A percentile compares a stretch with the other conserved stretches of the same genome.
These are phyloP conservation scores for Epichloe sp. DNA, from an alignment of 2,329 filamentous ascomycete species.

Conservation along the genomic window DNA sequence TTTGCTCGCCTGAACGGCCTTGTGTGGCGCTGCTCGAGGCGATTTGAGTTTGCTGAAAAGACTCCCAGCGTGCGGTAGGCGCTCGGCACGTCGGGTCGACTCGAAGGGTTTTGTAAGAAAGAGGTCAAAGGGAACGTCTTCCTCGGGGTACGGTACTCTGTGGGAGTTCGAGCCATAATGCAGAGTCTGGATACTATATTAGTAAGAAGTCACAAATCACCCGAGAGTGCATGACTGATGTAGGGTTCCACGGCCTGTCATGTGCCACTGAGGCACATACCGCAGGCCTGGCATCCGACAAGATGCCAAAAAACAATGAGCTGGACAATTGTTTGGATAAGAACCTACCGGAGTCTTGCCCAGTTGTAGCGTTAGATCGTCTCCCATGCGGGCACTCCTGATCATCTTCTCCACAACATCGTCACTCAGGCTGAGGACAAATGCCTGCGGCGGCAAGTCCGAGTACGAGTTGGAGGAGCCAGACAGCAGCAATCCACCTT, in stretches of 20 bases:
- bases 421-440: conserved; percentile 44
- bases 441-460: conserved; percentile 38
- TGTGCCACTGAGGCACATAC: neutral
- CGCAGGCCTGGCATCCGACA: too few relatives aligned
- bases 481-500: conserved; percentile 43
- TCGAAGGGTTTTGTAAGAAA: conserved; percentile 41
- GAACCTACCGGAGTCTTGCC: conserved; percentile 46
- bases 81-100: conserved; percentile 31
- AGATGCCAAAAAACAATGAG: conserved; percentile 1
- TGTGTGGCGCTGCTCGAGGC: conserved; percentile 7
- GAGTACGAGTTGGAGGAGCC: conserved; percentile 31
- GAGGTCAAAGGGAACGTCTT: conserved; percentile 40
- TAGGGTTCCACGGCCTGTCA: conserved; percentile 6
- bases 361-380: conserved; percentile 42
- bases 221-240: neutral
- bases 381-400: conserved; percentile 41
- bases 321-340: neutral
- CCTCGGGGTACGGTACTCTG: conserved; percentile 29
- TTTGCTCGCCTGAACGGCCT: conserved; percentile 19
- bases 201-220: neutral
- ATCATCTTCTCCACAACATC: conserved; percentile 50
- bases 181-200: conserved; percentile 29
- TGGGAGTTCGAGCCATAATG: conserved; percentile 39
- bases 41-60: conserved; percentile 31
- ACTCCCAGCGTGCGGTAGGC: conserved; percentile 37